Base-by-base conservation (phyloP, 2,329 filamentous ascomycete species). In the Talaromyces pinophilus region DNA sequence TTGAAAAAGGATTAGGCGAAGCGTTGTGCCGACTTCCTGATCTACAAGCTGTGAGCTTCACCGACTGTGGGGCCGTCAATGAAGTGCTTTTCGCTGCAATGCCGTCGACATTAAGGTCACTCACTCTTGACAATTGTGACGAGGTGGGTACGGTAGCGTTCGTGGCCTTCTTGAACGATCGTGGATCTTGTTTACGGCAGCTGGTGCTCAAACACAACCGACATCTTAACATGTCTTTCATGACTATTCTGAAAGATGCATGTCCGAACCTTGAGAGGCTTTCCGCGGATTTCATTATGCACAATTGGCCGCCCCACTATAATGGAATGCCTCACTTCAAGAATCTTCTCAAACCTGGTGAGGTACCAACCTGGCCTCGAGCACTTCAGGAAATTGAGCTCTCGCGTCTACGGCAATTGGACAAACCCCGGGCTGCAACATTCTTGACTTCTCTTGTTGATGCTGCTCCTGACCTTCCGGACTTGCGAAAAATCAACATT, bases 391-490 rank as follows among this genome's bases (percentile, higher is more conserved):
- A 84, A 2, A 83, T 98, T 55, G 90, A 94, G 73, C 83, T 97
- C 65, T 85, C 90, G 50, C 88, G 95, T 68, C 84, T 97, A 68
- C 87, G 92, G 42, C 90, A 92, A 70, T 93, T 90, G 88, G 84
- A 85, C 13, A 83, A 86, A 0, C 83, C 85, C 40, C 87, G 88
- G 0, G 92, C 92, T 0, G 87, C 91, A 71, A 88, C 87, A 66
- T 92, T 97, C 71, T 91, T 97, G 71, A 84, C 86, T 48, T 95
- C 92, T 17, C 82, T 98, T 1, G 85, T 94, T 25, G 85, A 93
- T 66, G 87, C 86, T 60, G 92, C 93, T 0, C 81, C 84, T 1
- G 78, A 84, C 2, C 77, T 98, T 25, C 86, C 84, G 0, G 81
- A 87, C 66, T 84, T 98, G 28, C 88, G 92, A 8, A 83, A 85